Conservation (phyloP, 176 grass and related monocot species). For the Poa pratensis region DNA sequence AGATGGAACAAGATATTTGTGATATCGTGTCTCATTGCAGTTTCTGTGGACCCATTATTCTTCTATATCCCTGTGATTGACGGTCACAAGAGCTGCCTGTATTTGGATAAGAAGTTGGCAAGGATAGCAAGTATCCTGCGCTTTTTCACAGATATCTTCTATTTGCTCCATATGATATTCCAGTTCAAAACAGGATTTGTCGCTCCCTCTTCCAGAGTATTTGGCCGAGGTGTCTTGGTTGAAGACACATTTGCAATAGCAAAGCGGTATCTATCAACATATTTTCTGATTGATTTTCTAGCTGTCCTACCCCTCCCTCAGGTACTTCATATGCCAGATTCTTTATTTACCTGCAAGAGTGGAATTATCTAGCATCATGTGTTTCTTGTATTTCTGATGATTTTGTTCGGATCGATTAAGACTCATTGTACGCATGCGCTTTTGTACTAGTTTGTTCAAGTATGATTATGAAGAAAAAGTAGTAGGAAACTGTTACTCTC, state of each 20-base stretch:
- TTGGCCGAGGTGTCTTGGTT: constrained; percentile 83
- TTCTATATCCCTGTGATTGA: constrained; percentile 86
- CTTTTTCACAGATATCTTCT: constrained; percentile 94
- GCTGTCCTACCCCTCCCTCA: constrained; percentile 93
- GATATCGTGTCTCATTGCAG: constrained; percentile 83
- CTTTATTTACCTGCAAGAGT: too few species aligned
- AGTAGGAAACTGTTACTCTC: constrained; percentile 7
- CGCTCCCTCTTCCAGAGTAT: constrained; percentile 92
- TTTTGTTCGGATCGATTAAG: constrained; percentile 7
- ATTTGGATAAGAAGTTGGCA: constrained; percentile 78
- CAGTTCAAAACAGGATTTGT: constrained; percentile 95
- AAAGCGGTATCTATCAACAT: constrained; percentile 76
- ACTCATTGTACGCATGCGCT: constrained; percentile 20
- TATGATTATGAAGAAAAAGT: constrained; percentile 1
- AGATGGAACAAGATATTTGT: constrained; percentile 99
- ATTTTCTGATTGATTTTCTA: constrained; percentile 80
- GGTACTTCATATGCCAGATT: constrained; percentile 58
- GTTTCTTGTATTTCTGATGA: background rate
- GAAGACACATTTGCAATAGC: constrained; percentile 74
- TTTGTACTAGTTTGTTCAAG: background rate
- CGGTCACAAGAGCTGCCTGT: constrained; percentile 52
- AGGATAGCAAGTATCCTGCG: constrained; percentile 76
- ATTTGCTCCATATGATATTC: constrained; percentile 90
- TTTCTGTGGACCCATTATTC: constrained; percentile 92
- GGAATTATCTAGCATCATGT: too few species aligned